phyloP scores from a whole-genome alignment of 2,329 filamentous ascomycete genomes.

The Septoria linicola region DNA sequence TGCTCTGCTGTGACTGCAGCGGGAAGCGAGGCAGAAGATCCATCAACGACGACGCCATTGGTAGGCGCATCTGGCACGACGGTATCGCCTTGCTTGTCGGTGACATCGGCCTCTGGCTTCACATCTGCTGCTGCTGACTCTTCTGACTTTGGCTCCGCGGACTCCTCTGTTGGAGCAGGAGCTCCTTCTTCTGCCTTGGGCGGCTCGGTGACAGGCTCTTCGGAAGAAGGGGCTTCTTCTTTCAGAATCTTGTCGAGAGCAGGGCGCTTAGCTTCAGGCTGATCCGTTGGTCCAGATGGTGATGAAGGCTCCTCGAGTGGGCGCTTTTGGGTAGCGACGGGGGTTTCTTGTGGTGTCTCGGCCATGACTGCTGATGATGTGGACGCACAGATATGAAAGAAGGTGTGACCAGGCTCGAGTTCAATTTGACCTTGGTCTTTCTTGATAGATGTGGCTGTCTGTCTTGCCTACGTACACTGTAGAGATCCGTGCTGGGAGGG shows the following conservation, averaged over 20 bases:
- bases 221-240: constrained; percentile 53
- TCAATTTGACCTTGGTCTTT: background rate
- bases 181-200: constrained; percentile 36
- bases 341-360: constrained; percentile 44
- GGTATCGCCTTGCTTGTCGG: constrained; percentile 65
- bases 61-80: constrained; percentile 62
- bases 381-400: background rate
- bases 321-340: constrained; percentile 74
- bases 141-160: constrained; percentile 31
- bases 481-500: constrained; percentile 15
- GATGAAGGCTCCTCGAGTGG: constrained; percentile 96
- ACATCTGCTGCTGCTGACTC: constrained; percentile 27
- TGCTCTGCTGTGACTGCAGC: constrained; percentile 10
- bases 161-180: constrained; percentile 33
- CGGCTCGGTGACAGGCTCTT: constrained; percentile 29
- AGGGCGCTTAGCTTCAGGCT: constrained; percentile 94
- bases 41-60: constrained; percentile 46
- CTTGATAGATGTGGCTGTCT: constrained; percentile 25
- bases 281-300: constrained; percentile 83
- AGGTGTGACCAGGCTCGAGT: background rate
- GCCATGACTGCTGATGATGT: constrained; percentile 29
- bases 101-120: constrained; percentile 47
- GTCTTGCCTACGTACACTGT: constrained; percentile 27
- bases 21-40: constrained; percentile 8
- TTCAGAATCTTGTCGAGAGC: constrained; percentile 90